phyloP scores from a whole-genome alignment of 768 basidiomycete species.

The Phlegmacium glaucopus region DNA sequence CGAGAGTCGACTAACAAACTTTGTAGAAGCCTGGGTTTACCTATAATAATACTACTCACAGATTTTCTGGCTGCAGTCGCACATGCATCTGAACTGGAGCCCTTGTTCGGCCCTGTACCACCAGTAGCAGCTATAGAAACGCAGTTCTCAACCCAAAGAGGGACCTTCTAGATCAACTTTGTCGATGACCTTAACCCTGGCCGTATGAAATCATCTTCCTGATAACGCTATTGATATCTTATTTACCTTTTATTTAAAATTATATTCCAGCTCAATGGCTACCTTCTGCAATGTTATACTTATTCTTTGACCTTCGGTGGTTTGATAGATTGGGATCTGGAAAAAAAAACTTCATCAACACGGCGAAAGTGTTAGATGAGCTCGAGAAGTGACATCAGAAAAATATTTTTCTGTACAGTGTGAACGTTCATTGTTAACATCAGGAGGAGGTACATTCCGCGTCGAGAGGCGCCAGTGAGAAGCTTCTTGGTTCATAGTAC shows the following conservation, averaged over 20 bases:
- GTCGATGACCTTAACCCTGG: constrained; percentile 55
- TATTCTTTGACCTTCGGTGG: neutral
- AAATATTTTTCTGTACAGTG: too few species aligned
- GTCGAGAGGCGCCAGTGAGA: constrained; percentile 78
- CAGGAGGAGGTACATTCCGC: constrained; percentile 54
- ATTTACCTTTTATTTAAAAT: neutral
- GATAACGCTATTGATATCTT: neutral
- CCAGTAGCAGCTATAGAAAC: constrained; percentile 32
- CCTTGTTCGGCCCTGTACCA: constrained; percentile 49
- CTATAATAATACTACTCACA: too few species aligned
- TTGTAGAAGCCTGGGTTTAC: too few species aligned
- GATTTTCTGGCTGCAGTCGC: constrained; percentile 28
- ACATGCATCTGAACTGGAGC: constrained; percentile 45
- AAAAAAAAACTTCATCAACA: constrained; percentile 41
- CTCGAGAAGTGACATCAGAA: constrained; percentile 50
- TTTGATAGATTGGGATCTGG: constrained; percentile 36
- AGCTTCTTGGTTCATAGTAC: constrained; percentile 71
- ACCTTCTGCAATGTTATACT: constrained; percentile 15
- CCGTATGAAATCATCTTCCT: constrained; percentile 28
- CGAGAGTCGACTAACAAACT: too few species aligned
- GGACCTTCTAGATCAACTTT: constrained; percentile 56
- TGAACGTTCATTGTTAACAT: too few species aligned
- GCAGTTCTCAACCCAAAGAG: constrained; percentile 44
- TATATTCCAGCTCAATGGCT: constrained; percentile 43
- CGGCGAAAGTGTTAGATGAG: constrained; percentile 35